Evolutionary conservation across 345 rosid species (phyloP).

Genomic region (Pistacia integerrima): DNA sequence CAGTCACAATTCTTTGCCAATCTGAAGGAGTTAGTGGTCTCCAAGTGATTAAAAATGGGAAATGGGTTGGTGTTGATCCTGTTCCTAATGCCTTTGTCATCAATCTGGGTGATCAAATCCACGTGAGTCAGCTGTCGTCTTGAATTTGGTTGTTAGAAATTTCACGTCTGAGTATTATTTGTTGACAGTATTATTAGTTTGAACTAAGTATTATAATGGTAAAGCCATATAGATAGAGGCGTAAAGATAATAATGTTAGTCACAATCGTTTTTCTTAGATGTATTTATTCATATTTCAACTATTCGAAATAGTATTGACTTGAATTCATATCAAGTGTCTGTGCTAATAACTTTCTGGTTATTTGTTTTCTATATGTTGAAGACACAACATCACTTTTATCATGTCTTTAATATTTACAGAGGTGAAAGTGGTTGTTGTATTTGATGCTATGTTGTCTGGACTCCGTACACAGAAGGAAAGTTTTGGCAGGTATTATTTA

Average conservation of each 20-base stretch:
- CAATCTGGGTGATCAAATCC: slow-evolving; percentile 31
- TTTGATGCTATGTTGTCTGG: slow-evolving; percentile 97
- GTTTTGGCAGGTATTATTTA: slow-evolving; percentile 58
- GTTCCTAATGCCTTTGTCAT: slow-evolving; percentile 25
- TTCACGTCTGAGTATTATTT: no score
- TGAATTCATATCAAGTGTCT: background rate
- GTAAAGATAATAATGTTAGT: background rate
- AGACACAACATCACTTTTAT: slow-evolving; percentile 11
- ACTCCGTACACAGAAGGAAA: slow-evolving; percentile 85
- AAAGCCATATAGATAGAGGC: background rate
- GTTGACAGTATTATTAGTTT: background rate
- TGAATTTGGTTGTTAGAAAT: background rate
- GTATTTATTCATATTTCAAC: background rate
- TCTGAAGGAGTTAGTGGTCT: slow-evolving; percentile 26
- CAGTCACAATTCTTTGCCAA: slow-evolving; percentile 25
- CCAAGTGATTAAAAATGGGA: slow-evolving; percentile 34
- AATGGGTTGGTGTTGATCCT: slow-evolving; percentile 25
- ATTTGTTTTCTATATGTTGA: slow-evolving; percentile 8
- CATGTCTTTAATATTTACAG: slow-evolving; percentile 44
- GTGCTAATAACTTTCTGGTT: background rate
- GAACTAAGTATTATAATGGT: background rate
- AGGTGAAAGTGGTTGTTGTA: slow-evolving; percentile 91
- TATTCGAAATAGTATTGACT: background rate
- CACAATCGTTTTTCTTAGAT: background rate
- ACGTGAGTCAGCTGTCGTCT: slow-evolving; percentile 8